A percentile compares a stretch with the other conserved stretches of the same genome.
Conservation (phyloP, 176 grass and related monocot species). For the Stipa capillata region DNA sequence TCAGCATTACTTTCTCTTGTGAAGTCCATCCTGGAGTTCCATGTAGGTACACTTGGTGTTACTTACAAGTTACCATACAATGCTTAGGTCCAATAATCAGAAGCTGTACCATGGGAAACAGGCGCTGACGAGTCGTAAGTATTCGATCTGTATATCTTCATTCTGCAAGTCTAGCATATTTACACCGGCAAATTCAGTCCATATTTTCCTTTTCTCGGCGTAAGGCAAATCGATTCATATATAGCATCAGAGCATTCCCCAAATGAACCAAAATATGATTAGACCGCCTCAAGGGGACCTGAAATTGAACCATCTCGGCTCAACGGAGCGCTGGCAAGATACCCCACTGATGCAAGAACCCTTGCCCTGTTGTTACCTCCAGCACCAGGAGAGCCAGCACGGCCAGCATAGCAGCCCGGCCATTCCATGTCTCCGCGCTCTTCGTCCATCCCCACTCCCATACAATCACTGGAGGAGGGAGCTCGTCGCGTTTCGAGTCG, state of each 20-base stretch:
- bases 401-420: conserved; percentile 87
- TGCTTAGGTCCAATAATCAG: neutral
- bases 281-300: neutral
- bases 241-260: conserved; percentile 15
- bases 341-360: conserved; percentile 96
- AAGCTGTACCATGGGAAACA: neutral
- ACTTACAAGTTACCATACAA: neutral
- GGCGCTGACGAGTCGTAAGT: neutral
- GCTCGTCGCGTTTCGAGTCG: conserved; percentile 68
- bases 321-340: conserved; percentile 45
- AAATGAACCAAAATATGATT: conserved; percentile 23
- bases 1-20: neutral
- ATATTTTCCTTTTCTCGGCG: neutral
- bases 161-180: neutral
- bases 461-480: conserved; percentile 78
- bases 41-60: neutral
- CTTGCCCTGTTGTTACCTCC: conserved; percentile 90
- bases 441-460: conserved; percentile 99
- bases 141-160: neutral
- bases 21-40: neutral
- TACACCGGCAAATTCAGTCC: neutral
- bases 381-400: conserved; percentile 70
- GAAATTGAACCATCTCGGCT: neutral
- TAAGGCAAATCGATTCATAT: conserved; percentile 12
- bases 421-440: conserved; percentile 97